Conservation (phyloP, 768 basidiomycete species). For the Tricholoma furcatifolium region DNA sequence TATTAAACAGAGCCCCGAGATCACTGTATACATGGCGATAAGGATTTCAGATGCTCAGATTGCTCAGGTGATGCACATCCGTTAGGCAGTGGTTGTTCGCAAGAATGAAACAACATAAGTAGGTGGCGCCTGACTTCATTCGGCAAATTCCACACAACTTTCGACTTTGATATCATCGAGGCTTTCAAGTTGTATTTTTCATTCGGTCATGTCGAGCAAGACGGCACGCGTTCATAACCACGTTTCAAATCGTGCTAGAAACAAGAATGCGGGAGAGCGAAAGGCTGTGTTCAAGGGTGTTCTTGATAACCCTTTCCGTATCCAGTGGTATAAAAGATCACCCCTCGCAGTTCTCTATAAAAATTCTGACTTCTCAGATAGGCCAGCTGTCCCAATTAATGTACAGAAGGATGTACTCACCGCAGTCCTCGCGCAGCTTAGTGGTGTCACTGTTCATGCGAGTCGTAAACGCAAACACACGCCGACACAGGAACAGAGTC, state of each 20-base stretch:
- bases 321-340: constrained; percentile 55
- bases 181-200: too few species aligned
- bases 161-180: too few species aligned
- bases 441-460: constrained; percentile 43
- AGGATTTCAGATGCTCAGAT: too few species aligned
- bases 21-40: too few species aligned
- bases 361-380: constrained; percentile 23
- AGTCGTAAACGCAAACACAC: constrained; percentile 40
- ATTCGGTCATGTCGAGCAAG: constrained; percentile 43
- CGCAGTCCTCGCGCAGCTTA: constrained; percentile 46
- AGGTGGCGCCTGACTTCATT: too few species aligned
- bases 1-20: too few species aligned
- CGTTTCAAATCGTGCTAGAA: constrained; percentile 61
- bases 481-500: background rate
- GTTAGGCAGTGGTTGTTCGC: too few species aligned
- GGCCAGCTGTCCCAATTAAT: constrained; percentile 64
- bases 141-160: too few species aligned
- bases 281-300: constrained; percentile 70
- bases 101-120: too few species aligned
- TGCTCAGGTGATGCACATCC: too few species aligned
- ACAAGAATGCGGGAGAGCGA: constrained; percentile 44
- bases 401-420: constrained; percentile 62
- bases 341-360: constrained; percentile 5
- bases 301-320: constrained; percentile 68
- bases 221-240: constrained; percentile 54